Conservation (phyloP, 2,329 filamentous ascomycete species). For the Chaetomiaceae sp. region DNA sequence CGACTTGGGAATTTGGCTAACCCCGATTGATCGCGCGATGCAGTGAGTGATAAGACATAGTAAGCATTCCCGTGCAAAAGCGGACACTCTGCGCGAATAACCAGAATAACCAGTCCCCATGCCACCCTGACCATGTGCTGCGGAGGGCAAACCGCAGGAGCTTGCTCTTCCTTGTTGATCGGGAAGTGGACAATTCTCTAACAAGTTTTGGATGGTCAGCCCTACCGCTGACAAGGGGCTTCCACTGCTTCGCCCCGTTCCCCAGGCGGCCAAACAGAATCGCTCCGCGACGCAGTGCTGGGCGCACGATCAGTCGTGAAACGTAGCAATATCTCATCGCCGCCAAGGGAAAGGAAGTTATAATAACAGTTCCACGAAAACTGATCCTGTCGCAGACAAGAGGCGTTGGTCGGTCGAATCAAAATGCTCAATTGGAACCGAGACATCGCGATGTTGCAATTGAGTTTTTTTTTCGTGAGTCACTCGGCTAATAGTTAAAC, state of each 20-base stretch:
- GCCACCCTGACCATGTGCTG: no score
- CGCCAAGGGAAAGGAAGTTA: no score
- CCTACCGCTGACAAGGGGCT: neutral
- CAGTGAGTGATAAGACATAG: no score
- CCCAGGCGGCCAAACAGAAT: neutral
- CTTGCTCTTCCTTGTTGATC: no score
- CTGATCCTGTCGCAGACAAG: neutral
- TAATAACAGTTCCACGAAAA: neutral
- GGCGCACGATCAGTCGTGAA: neutral
- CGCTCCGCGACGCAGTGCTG: neutral
- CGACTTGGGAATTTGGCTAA: neutral
- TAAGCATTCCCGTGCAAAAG: neutral
- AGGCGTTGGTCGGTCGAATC: conserved; percentile 19
- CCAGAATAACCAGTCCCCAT: no score
- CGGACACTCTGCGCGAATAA: neutral
- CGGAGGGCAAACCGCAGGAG: no score
- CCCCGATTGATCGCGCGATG: neutral
- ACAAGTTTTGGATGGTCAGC: neutral
- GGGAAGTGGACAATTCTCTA: neutral
- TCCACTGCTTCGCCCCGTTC: conserved; percentile 4
- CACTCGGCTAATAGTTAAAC: conserved; percentile 11
- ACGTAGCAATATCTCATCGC: neutral
- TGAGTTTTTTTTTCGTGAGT: conserved; percentile 28
- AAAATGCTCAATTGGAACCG: conserved; percentile 21
- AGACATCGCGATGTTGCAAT: conserved; percentile 16